Conservation (phyloP, 495 filamentous ascomycete species). For the Hyaloscypha bicolor region DNA sequence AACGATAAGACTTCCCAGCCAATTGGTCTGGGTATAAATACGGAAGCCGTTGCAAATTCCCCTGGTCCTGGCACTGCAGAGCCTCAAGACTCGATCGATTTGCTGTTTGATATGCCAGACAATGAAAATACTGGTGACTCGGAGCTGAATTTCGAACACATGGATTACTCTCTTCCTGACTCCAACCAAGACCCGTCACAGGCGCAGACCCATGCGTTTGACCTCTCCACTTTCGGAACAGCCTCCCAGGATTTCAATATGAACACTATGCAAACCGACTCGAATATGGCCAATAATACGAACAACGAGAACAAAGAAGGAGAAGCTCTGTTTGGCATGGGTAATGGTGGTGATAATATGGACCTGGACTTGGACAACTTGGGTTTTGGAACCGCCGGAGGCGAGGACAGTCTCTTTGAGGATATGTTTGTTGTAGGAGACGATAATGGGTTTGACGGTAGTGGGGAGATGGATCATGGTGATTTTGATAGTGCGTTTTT, state of each 20-base stretch:
- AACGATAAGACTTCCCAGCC: slow-evolving; percentile 11
- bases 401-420: slow-evolving; percentile 29
- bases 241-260: slow-evolving; percentile 30
- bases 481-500: slow-evolving; percentile 30
- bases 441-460: slow-evolving; percentile 10
- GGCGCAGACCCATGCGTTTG: slow-evolving; percentile 28
- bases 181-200: slow-evolving; percentile 20
- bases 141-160: slow-evolving; percentile 26
- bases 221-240: slow-evolving; percentile 31
- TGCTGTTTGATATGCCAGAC: slow-evolving; percentile 28
- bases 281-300: slow-evolving; percentile 12
- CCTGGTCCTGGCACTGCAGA: slow-evolving; percentile 14
- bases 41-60: slow-evolving; percentile 1
- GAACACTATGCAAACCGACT: slow-evolving; percentile 15
- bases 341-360: slow-evolving; percentile 22
- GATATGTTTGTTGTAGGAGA: slow-evolving; percentile 24
- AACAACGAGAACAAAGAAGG: slow-evolving; percentile 6
- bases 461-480: slow-evolving; percentile 28
- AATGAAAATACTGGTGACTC: slow-evolving; percentile 15
- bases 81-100: slow-evolving; percentile 23
- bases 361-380: slow-evolving; percentile 21
- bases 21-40: slow-evolving; percentile 27
- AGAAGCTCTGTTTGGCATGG: slow-evolving; percentile 10
- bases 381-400: slow-evolving; percentile 23
- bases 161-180: slow-evolving; percentile 21